Conservation (phyloP, 2,329 filamentous ascomycete species). For the Paramyrothecium roridum region DNA sequence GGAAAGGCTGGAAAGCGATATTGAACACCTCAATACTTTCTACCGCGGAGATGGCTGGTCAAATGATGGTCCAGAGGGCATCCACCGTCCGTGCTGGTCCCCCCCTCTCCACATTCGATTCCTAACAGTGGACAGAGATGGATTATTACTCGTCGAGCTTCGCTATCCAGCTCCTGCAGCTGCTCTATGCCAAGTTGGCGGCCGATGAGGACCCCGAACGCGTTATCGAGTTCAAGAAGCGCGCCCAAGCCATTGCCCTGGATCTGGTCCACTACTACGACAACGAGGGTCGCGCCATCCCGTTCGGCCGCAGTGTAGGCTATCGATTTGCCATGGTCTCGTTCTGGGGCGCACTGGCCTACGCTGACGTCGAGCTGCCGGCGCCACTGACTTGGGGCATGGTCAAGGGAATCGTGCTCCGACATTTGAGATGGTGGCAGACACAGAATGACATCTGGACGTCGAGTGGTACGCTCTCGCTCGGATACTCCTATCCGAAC, state of each 20-base stretch:
- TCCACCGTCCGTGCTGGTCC: slow-evolving; percentile 51
- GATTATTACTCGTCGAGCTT: slow-evolving; percentile 83
- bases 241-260: slow-evolving; percentile 63
- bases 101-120: neutral
- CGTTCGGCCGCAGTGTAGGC: slow-evolving; percentile 74
- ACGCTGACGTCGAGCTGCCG: slow-evolving; percentile 71
- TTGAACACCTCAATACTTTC: slow-evolving; percentile 75
- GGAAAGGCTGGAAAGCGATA: slow-evolving; percentile 68
- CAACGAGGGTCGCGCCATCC: slow-evolving; percentile 66
- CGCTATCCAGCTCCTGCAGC: slow-evolving; percentile 76
- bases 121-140: slow-evolving; percentile 51
- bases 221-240: slow-evolving; percentile 65
- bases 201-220: slow-evolving; percentile 63
- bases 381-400: slow-evolving; percentile 73
- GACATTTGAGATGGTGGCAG: slow-evolving; percentile 78
- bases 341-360: slow-evolving; percentile 77
- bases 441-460: slow-evolving; percentile 73
- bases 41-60: slow-evolving; percentile 82
- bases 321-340: slow-evolving; percentile 86
- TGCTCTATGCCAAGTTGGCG: slow-evolving; percentile 72
- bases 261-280: slow-evolving; percentile 78
- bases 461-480: slow-evolving; percentile 68
- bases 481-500: slow-evolving; percentile 77
- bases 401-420: slow-evolving; percentile 71
- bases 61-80: slow-evolving; percentile 74